Evolutionary conservation across 352 stramenopile species (phyloP).

Genomic region (Phytophthora sp.): DNA sequence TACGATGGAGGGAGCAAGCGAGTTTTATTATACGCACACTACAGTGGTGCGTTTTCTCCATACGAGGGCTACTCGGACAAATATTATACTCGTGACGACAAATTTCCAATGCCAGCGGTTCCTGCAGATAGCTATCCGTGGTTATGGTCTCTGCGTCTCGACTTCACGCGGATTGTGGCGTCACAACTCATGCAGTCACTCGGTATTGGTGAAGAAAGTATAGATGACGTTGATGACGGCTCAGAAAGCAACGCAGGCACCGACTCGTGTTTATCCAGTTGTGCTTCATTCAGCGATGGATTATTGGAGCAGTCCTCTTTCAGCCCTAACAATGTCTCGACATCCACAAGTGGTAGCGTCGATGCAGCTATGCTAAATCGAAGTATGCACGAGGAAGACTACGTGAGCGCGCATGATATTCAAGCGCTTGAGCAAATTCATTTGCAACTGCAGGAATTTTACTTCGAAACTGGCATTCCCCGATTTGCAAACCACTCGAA

Average conservation of each 20-base stretch:
- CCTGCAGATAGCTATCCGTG: conserved; percentile 57
- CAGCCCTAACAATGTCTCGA: neutral
- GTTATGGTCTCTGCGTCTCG: conserved; percentile 43
- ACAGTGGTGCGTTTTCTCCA: conserved; percentile 44
- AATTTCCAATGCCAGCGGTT: conserved; percentile 37
- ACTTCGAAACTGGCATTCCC: conserved; percentile 64
- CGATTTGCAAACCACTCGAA: conserved; percentile 39
- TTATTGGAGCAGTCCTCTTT: neutral
- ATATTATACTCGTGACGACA: conserved; percentile 52
- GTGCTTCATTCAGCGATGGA: neutral
- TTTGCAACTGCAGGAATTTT: conserved; percentile 46
- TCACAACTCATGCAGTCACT: conserved; percentile 34
- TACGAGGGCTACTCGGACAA: conserved; percentile 49
- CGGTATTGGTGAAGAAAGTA: neutral
- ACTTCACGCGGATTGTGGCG: conserved; percentile 27
- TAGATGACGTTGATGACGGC: neutral
- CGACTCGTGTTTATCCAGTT: conserved; percentile 3
- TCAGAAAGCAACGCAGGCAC: neutral
- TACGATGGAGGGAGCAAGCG: conserved; percentile 31
- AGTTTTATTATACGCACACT: conserved; percentile 18
- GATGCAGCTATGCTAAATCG: neutral
- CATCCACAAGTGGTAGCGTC: neutral
- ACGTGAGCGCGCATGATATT: conserved; percentile 23
- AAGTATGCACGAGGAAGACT: neutral
- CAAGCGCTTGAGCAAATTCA: conserved; percentile 39